Base-by-base conservation (phyloP, 225 moss, liverwort and hornwort genomes). In the Physcomitrellopsis africana region DNA sequence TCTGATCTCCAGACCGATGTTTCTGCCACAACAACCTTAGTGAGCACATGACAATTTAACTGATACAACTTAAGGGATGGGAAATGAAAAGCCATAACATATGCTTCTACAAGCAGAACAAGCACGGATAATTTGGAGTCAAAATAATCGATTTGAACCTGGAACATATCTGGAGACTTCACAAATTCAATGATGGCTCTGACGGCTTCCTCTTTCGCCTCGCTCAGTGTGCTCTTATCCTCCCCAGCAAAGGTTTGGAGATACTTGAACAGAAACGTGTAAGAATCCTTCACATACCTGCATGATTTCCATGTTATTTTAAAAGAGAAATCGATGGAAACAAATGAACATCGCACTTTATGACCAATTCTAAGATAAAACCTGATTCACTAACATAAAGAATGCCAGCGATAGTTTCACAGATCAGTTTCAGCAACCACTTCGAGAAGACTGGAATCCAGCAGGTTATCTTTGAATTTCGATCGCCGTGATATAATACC, bases 141-240 rank as follows among this genome's bases (percentile, higher is more conserved):
- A 15, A 44, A 55, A 55, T 1, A 54, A 52, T 60, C 53, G 51
- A 63, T 17, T 37, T 52, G 32, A 85, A 90, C 94, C 89, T 95
- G 94, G 75, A 91, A 92, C 81, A 85, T 83, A 74, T 95, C 92
- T 71, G 91, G 86, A 68, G 91, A 83, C 76, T 87, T 95, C 72
- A 95, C 92, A 73, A 91, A 95, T 77, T 95, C 94, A 45, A 92
- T 86, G 3, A 92, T 77, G 46, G 92, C 92, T 76, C 94, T 78
- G 18, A 95, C 87, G 74, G 94, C 90, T 79, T 91, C 91, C 64
- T 92, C 92, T 72, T 91, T 92, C 10, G 92, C 94, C 32, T 94
- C 94, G 58, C 74, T 84, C 2, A 87, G 81, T 22, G 91, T 95
- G 68, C 78, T 84, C 60, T 84, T 83, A 83, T 95, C 94, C 79